Percentiles rank a stretch among this genome's conserved stretches.
Evolutionary conservation across 169 alveolate species (phyloP).

Genomic region (Eimeria praecox): DNA sequence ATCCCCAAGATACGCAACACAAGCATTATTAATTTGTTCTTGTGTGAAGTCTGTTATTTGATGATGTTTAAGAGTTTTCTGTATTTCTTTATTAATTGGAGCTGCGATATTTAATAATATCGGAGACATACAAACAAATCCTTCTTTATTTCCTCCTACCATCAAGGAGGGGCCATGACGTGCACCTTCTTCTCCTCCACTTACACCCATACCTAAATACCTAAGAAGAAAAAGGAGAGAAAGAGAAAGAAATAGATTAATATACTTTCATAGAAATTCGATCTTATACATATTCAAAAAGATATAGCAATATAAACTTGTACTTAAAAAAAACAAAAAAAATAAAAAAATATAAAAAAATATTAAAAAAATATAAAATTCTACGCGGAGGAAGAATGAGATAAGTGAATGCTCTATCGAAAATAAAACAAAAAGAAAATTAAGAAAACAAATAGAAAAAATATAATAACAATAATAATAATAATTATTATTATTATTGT

Average conservation of each 20-base stretch:
- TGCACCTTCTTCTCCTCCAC: conserved; percentile 94
- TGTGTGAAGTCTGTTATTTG: neutral
- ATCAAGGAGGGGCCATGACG: conserved; percentile 90
- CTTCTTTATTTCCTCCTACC: conserved; percentile 90
- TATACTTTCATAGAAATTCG: too few species aligned
- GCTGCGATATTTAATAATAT: conserved; percentile 86
- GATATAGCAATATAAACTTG: too few species aligned
- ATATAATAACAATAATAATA: too few species aligned
- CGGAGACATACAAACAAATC: conserved; percentile 85
- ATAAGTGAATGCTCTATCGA: too few species aligned
- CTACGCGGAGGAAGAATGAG: too few species aligned
- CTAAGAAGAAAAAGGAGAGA: conserved; percentile 68
- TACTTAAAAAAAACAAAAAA: too few species aligned
- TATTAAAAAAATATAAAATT: too few species aligned
- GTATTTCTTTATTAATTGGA: conserved; percentile 72
- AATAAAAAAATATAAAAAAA: too few species aligned
- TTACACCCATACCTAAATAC: conserved; percentile 91
- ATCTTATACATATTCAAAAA: too few species aligned
- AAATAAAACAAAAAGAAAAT: too few species aligned
- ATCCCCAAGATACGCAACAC: conserved; percentile 88
- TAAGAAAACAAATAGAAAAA: too few species aligned
- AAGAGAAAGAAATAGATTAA: neutral
- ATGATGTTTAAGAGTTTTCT: neutral
- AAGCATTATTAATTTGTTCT: conserved; percentile 49
- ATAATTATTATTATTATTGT: too few species aligned